phyloP scores from a whole-genome alignment of 371 early-diverging fungal species.

The Mortierella sp. region DNA sequence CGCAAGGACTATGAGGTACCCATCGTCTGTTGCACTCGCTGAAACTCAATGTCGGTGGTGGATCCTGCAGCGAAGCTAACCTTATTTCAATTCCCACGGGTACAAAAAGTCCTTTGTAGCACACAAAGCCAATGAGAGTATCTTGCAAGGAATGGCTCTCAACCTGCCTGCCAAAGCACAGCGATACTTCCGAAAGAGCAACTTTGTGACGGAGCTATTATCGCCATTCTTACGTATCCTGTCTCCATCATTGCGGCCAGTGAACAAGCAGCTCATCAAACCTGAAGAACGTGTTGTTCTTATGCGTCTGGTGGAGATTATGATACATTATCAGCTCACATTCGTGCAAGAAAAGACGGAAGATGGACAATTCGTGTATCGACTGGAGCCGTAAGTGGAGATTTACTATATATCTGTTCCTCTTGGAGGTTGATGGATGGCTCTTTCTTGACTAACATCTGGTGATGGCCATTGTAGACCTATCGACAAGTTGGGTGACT shows the following conservation, averaged over 20 bases:
- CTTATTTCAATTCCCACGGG: background rate
- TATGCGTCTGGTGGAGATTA: conserved; percentile 73
- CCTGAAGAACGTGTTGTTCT: conserved; percentile 71
- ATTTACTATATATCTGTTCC: background rate
- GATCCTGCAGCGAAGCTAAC: background rate
- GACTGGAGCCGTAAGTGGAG: conserved; percentile 82
- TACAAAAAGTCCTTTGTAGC: conserved; percentile 57
- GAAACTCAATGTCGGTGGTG: background rate
- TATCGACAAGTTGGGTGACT: conserved; percentile 64
- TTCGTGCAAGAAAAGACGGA: conserved; percentile 77
- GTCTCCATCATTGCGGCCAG: conserved; percentile 79
- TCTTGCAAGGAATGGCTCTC: conserved; percentile 62
- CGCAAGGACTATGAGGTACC: conserved; percentile 77
- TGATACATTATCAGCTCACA: conserved; percentile 80
- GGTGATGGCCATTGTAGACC: conserved; percentile 54
- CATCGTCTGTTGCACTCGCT: background rate
- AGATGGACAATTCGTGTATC: conserved; percentile 74
- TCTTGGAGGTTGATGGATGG: background rate
- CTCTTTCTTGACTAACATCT: background rate
- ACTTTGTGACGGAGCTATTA: conserved; percentile 67
- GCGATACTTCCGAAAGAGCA: conserved; percentile 58
- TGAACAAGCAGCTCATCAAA: conserved; percentile 76
- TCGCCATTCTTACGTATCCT: conserved; percentile 78
- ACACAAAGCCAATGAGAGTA: conserved; percentile 66
- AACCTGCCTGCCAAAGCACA: conserved; percentile 64